Conservation (phyloP, 805 yeast species). For the Zygosaccharomyces bailii region DNA sequence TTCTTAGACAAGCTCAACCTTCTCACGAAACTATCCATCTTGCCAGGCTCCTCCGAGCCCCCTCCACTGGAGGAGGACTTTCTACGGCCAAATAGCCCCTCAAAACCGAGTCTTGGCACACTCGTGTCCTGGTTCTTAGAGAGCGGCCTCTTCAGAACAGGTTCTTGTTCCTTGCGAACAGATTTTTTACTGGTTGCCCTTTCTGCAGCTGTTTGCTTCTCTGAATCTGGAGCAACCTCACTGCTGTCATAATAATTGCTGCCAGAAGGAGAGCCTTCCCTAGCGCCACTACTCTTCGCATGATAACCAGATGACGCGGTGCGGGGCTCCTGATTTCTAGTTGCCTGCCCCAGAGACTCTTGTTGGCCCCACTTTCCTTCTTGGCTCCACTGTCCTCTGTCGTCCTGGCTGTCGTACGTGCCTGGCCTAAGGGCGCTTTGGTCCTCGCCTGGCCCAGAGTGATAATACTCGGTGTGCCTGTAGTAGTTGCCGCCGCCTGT, state of each 20-base stretch:
- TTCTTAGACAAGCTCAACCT: conserved; percentile 7
- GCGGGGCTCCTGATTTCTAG: conserved; percentile 5
- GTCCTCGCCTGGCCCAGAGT: background rate
- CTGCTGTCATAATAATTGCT: conserved; percentile 6
- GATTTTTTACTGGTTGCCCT: background rate
- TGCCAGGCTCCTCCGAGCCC: background rate
- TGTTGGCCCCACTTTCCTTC: background rate
- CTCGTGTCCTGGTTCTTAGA: conserved; percentile 6
- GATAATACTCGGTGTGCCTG: too few species aligned
- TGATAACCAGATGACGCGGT: background rate
- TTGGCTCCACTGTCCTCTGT: background rate
- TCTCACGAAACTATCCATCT: conserved; percentile 7
- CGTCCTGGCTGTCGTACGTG: background rate
- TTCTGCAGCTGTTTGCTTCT: conserved; percentile 4
- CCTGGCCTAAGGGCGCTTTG: background rate
- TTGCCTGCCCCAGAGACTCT: conserved; percentile 1
- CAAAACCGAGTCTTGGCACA: conserved; percentile 7
- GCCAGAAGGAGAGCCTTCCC: conserved; percentile 7
- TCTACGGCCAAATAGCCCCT: conserved; percentile 4
- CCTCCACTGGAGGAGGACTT: conserved; percentile 3
- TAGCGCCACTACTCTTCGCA: background rate
- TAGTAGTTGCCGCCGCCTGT: background rate
- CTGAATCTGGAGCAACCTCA: conserved; percentile 4
- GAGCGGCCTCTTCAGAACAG: conserved; percentile 1
- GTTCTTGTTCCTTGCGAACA: background rate